A percentile compares a stretch with the other conserved stretches of the same genome.
These are phyloP conservation scores for Phytophthora pini DNA, from an alignment of 352 stramenopile genomes.

Conservation along the genomic window DNA sequence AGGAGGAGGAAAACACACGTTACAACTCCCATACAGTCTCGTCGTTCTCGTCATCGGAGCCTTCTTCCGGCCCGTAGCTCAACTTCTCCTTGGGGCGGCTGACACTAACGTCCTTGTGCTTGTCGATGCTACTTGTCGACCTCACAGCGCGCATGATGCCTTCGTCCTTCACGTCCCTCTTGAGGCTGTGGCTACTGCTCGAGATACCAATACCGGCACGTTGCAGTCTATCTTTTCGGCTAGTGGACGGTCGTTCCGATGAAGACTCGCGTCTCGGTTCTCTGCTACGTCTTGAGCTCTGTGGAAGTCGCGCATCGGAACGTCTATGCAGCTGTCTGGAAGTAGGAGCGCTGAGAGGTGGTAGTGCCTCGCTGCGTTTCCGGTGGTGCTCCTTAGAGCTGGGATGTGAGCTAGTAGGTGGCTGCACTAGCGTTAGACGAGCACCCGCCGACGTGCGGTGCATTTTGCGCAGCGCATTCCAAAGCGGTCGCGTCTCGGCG, in stretches of 20 bases:
- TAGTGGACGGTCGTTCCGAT: slow-evolving; percentile 9
- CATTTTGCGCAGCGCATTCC: slow-evolving; percentile 54
- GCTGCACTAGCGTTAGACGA: slow-evolving; percentile 15
- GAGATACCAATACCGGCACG: slow-evolving; percentile 24
- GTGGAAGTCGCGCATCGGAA: slow-evolving; percentile 15
- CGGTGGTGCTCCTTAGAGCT: slow-evolving; percentile 12
- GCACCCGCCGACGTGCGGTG: slow-evolving; percentile 27
- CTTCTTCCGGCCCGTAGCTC: slow-evolving; percentile 21
- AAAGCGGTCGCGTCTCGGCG: slow-evolving; percentile 39
- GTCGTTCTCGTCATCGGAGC: slow-evolving; percentile 28
- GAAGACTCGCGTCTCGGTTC: slow-evolving; percentile 27
- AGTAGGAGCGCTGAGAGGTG: slow-evolving; percentile 23
- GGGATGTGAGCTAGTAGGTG: slow-evolving; percentile 2
- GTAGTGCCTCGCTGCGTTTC: slow-evolving; percentile 34
- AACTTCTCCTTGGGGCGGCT: slow-evolving; percentile 26
- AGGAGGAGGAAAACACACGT: neutral
- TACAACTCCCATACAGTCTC: slow-evolving; percentile 47
- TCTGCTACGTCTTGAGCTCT: slow-evolving; percentile 19
- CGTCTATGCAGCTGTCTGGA: slow-evolving; percentile 26
- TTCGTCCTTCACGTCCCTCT: slow-evolving; percentile 24
- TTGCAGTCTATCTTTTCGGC: slow-evolving; percentile 29
- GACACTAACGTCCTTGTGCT: neutral
- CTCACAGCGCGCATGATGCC: slow-evolving; percentile 28
- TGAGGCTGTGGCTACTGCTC: slow-evolving; percentile 26
- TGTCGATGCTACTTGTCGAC: slow-evolving; percentile 29